phyloP scores from a whole-genome alignment of 306 rosid species.

The Geum urbanum region DNA sequence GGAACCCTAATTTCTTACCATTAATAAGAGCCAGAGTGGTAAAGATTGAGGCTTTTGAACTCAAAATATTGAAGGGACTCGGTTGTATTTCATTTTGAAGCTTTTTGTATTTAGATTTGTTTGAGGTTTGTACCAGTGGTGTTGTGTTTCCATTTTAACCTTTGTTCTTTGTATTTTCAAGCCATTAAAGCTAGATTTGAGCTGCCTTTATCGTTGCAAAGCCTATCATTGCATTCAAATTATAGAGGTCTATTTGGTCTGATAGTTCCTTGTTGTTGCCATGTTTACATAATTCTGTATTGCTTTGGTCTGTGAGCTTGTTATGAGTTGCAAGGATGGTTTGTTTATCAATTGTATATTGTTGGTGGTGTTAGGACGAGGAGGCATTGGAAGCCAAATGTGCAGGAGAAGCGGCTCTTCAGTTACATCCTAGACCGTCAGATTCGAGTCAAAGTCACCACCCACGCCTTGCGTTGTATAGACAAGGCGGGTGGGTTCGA shows the following conservation, averaged over 20 bases:
- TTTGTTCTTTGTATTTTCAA: background rate
- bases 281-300: background rate
- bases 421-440: conserved; percentile 87
- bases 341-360: background rate
- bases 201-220: background rate
- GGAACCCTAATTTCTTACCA: background rate
- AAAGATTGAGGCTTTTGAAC: background rate
- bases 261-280: background rate
- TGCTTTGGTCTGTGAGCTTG: conserved; percentile 10
- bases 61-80: background rate
- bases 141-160: background rate
- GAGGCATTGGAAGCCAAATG: conserved; percentile 93
- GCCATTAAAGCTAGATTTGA: background rate
- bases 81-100: background rate
- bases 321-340: background rate
- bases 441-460: conserved; percentile 77
- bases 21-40: background rate
- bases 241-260: background rate
- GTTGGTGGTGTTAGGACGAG: conserved; percentile 51
- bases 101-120: background rate
- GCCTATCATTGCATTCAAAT: background rate
- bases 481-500: conserved; percentile 97
- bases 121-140: background rate
- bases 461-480: conserved; percentile 85
- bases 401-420: conserved; percentile 88